These are phyloP conservation scores for Acer campestre DNA, from an alignment of 345 rosid genomes.

Conservation along the genomic window DNA sequence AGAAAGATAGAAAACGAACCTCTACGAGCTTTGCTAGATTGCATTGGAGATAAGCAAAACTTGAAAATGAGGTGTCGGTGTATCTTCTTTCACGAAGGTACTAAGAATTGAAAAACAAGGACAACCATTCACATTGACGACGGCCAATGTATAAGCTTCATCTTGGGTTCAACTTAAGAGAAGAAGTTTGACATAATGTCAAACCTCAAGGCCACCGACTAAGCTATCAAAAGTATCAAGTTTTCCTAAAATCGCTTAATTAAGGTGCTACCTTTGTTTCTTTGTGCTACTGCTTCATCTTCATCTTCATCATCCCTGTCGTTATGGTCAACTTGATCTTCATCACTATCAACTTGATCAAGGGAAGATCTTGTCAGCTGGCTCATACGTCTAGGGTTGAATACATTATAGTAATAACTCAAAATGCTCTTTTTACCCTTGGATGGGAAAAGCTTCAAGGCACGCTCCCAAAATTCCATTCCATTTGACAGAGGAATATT, in stretches of 20 bases:
- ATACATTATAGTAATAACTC: constrained; percentile 51
- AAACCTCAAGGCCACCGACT: not conserved
- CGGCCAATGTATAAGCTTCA: not conserved
- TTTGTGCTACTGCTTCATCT: not conserved
- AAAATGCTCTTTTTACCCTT: constrained; percentile 31
- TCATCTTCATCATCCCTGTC: not conserved
- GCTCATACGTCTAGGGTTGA: constrained; percentile 38
- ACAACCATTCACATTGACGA: not conserved
- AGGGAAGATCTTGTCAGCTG: constrained; percentile 22
- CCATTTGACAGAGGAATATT: constrained; percentile 20
- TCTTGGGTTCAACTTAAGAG: not conserved
- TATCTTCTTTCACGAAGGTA: not conserved
- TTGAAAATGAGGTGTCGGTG: not conserved
- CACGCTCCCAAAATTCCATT: constrained; percentile 36
- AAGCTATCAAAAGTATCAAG: not conserved
- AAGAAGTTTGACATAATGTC: not conserved
- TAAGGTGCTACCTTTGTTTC: constrained; percentile 5
- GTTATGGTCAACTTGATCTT: constrained; percentile 28
- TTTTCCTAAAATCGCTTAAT: not conserved
- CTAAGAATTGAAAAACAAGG: not conserved
- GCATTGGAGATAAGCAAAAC: not conserved
- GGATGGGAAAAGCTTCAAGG: constrained; percentile 31
- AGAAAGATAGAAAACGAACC: not conserved
- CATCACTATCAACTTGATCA: constrained; percentile 41
- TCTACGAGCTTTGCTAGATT: not conserved